These are phyloP conservation scores for Aspergillus panamensis DNA, from an alignment of 495 filamentous ascomycete species.

Conservation along the genomic window DNA sequence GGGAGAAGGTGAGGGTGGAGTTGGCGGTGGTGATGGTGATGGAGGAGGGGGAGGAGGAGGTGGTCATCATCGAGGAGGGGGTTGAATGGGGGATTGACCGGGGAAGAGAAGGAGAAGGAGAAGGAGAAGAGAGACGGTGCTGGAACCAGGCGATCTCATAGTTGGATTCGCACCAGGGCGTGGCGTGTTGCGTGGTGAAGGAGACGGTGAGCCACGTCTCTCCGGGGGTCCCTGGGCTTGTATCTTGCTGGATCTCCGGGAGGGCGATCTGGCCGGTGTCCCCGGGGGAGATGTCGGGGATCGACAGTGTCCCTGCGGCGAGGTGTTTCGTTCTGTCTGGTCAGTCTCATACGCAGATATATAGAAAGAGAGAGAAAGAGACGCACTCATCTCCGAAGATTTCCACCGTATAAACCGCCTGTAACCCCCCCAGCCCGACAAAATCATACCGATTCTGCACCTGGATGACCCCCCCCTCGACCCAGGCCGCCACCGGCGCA, in stretches of 20 bases:
- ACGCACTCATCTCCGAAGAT: constrained; percentile 19
- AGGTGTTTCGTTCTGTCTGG: constrained; percentile 8
- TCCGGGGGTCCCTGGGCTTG: constrained; percentile 6
- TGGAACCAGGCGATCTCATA: constrained; percentile 36
- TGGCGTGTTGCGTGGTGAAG: constrained; percentile 26
- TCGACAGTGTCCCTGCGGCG: constrained; percentile 20
- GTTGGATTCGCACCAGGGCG: constrained; percentile 27
- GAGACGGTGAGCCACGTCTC: constrained; percentile 31
- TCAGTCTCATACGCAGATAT: not conserved
- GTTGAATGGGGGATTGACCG: too few relatives aligned
- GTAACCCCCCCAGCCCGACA: constrained; percentile 44
- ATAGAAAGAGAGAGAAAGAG: not conserved
- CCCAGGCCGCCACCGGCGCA: constrained; percentile 42
- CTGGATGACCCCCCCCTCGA: constrained; percentile 12
- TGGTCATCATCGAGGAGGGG: too few relatives aligned
- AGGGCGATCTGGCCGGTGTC: constrained; percentile 18
- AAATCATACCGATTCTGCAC: constrained; percentile 55
- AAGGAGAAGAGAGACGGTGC: constrained; percentile 5
- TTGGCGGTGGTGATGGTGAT: constrained; percentile 3
- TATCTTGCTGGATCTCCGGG: constrained; percentile 8
- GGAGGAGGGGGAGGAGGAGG: not conserved
- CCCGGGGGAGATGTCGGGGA: constrained; percentile 22
- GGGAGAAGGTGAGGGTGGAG: constrained; percentile 17
- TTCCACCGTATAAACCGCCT: constrained; percentile 27
- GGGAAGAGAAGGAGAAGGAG: not conserved